Evolutionary conservation across 257 asterid genomes (phyloP).

Genomic region (Nicotiana paniculata): DNA sequence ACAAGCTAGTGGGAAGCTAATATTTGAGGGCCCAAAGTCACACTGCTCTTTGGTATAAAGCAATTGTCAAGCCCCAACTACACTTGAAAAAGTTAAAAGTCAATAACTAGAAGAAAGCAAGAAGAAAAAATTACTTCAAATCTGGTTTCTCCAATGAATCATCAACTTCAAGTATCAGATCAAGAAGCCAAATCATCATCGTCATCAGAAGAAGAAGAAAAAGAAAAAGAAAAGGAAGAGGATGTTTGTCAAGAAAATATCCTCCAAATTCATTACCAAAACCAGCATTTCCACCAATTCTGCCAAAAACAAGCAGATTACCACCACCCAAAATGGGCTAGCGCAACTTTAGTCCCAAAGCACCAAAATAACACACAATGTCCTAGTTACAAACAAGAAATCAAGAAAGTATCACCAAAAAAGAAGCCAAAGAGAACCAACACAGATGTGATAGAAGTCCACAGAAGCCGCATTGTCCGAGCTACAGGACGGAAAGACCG

Average conservation of each 20-base stretch:
- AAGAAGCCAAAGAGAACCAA: background rate
- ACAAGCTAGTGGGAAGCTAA: background rate
- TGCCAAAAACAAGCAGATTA: too few relatives aligned
- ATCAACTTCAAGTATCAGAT: background rate
- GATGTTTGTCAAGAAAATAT: background rate
- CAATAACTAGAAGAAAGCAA: background rate
- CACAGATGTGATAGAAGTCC: constrained; percentile 74
- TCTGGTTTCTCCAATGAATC: background rate
- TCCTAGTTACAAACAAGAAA: background rate
- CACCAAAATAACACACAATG: background rate
- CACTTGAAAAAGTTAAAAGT: background rate
- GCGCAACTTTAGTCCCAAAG: background rate
- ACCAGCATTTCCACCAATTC: background rate
- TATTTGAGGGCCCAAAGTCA: background rate
- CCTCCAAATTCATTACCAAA: background rate
- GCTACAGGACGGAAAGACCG: constrained; percentile 93
- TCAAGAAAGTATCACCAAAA: background rate
- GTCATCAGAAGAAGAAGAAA: background rate
- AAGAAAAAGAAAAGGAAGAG: background rate
- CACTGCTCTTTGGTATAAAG: background rate
- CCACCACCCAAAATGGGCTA: background rate
- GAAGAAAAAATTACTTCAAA: background rate
- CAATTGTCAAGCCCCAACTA: background rate
- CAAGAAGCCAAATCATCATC: background rate
- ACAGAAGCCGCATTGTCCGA: constrained; percentile 91